phyloP scores from a whole-genome alignment of 768 basidiomycete species.

The Inosperma sp. region DNA sequence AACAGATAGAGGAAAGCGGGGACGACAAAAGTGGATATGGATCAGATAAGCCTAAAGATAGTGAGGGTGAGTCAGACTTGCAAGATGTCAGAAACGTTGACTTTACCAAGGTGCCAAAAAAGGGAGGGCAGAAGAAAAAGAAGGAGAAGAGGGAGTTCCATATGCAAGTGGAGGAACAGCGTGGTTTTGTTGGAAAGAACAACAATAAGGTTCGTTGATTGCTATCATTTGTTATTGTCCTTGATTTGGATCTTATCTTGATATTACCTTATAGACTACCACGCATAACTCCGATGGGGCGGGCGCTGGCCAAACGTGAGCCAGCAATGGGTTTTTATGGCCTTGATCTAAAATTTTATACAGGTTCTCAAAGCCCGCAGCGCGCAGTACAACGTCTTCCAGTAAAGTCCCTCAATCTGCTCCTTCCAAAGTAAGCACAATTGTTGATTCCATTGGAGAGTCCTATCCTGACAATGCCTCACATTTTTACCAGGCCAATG shows the following conservation, averaged over 20 bases:
- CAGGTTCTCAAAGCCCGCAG: neutral
- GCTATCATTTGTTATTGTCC: neutral
- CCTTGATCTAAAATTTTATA: neutral
- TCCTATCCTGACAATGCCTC: neutral
- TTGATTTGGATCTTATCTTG: constrained; percentile 3
- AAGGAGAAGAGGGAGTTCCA: neutral
- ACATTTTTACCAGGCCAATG: too few relatives aligned
- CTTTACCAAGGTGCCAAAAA: neutral
- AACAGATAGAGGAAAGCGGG: too few relatives aligned
- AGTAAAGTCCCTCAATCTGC: neutral
- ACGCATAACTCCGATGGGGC: neutral
- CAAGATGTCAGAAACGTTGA: neutral
- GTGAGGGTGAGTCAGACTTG: too few relatives aligned
- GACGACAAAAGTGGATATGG: too few relatives aligned
- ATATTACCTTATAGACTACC: constrained; percentile 1
- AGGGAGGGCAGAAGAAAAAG: neutral
- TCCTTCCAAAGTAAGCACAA: constrained; percentile 1
- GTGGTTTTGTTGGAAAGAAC: neutral
- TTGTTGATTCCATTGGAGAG: neutral
- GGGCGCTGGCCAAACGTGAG: neutral
- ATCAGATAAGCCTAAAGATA: too few relatives aligned
- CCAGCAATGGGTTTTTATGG: neutral
- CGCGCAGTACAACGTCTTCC: neutral
- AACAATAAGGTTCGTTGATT: neutral
- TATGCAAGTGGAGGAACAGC: neutral